Conservation (phyloP, 805 yeast species). For the Blastobotrys peoriensis region DNA sequence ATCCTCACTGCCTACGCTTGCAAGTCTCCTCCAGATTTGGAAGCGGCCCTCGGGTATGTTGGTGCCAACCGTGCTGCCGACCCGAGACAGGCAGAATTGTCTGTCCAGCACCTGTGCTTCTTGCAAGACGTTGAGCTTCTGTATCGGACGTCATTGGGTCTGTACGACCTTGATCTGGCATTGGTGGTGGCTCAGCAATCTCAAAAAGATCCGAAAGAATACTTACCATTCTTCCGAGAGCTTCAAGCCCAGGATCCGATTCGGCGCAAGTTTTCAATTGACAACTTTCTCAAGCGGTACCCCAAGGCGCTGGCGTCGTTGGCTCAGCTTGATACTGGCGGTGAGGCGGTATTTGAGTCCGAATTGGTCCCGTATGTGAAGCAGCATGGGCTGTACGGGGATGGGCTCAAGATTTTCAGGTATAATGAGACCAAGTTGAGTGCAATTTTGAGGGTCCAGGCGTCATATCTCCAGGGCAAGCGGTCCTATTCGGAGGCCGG, state of each 20-base stretch:
- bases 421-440: slow-evolving; percentile 51
- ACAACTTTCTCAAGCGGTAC: slow-evolving; percentile 63
- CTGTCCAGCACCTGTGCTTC: slow-evolving; percentile 82
- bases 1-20: slow-evolving; percentile 89
- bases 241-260: slow-evolving; percentile 61
- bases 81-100: slow-evolving; percentile 47
- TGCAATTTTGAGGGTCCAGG: slow-evolving; percentile 53
- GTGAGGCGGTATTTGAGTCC: slow-evolving; percentile 27
- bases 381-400: slow-evolving; percentile 60
- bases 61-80: slow-evolving; percentile 43
- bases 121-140: slow-evolving; percentile 81
- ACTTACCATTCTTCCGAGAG: slow-evolving; percentile 82
- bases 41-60: slow-evolving; percentile 64
- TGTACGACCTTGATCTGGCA: slow-evolving; percentile 76
- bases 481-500: slow-evolving; percentile 73
- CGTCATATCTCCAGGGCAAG: slow-evolving; percentile 49
- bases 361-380: slow-evolving; percentile 68
- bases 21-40: slow-evolving; percentile 79
- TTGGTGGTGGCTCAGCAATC: slow-evolving; percentile 89
- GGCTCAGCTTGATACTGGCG: slow-evolving; percentile 43
- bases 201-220: slow-evolving; percentile 96
- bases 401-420: slow-evolving; percentile 58
- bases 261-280: slow-evolving; percentile 71
- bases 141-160: slow-evolving; percentile 71
- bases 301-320: slow-evolving; percentile 73